These are phyloP conservation scores for Aspergillus caelatus DNA, from an alignment of 2,329 filamentous ascomycete species.

Conservation along the genomic window DNA sequence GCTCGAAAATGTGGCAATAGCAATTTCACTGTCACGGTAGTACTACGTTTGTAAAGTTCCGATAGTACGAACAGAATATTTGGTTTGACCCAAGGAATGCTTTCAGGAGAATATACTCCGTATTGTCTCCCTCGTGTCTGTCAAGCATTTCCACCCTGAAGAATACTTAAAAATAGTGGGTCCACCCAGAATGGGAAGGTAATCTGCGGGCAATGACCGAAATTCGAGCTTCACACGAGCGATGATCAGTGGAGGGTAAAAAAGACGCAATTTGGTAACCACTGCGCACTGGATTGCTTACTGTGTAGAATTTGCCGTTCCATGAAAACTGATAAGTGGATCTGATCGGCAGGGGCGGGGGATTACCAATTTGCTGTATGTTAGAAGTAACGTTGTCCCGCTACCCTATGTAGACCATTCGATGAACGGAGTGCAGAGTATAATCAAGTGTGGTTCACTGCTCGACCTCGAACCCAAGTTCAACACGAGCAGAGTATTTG, in stretches of 20 bases:
- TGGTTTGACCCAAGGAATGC: neutral
- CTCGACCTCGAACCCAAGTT: neutral
- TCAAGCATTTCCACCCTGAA: neutral
- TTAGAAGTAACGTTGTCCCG: neutral
- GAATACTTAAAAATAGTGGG: neutral
- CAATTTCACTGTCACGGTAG: neutral
- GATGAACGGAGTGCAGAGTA: neutral
- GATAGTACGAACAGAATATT: neutral
- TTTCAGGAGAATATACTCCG: neutral
- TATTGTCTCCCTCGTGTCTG: neutral
- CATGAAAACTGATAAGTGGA: constrained; percentile 12
- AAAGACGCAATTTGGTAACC: neutral
- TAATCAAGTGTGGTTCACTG: neutral
- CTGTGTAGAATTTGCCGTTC: constrained; percentile 7
- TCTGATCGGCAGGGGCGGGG: constrained; percentile 18
- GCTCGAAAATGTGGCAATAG: neutral
- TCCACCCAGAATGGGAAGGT: neutral
- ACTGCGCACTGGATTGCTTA: neutral
- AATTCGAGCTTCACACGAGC: constrained; percentile 2
- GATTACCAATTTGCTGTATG: neutral
- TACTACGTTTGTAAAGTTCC: neutral
- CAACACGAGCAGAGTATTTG: neutral
- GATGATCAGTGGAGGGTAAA: constrained; percentile 5
- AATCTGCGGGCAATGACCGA: constrained; percentile 1
- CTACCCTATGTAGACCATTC: neutral